Base-by-base conservation (phyloP, 148 eudicot species). In the Vaccinium darrowii region DNA sequence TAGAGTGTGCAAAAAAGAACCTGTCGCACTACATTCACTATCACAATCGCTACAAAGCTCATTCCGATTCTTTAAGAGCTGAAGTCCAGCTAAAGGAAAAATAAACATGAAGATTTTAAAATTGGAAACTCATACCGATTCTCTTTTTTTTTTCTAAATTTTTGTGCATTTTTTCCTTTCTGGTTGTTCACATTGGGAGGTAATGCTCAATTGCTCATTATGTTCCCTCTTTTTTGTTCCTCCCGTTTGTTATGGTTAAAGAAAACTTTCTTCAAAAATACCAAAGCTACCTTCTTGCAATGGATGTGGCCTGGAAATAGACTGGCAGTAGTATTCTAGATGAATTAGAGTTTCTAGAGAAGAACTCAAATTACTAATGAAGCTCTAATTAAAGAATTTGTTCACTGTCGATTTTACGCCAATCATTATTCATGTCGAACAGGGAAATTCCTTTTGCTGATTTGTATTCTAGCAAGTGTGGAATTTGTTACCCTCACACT, bases 11-110 rank as follows among this genome's bases (percentile, higher is more conserved):
- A 72, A 90, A 88, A 84, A 74, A 57, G 79, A 88, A 93, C 0
- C 90, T 90, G 78, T 86, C 58, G 78, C 91, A 95, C 58, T 94
- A 94, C 85, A 87, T 87, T 69, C 95, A 91, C 87, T 94, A 93
- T 83, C 86, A 94, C 81, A 87, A 84, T 56, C 93, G 92, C 53
- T 90, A 78, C 84, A 89, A 90, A 87, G 93, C 94, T 72, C 98
- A 94, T 76, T 88, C 82, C 23, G 98, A 94, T 69, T 94, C 98
- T 19, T 89, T 88, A 43, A 88, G 86, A 87, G 88, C 86, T 39
- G 94, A 93, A 90, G 86, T 87, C 60, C 85, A 84, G 62, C 86
- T 92, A 52, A 87, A 86, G 86, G 87, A 87, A 83, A 90, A 81
- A 7, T 52, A 33, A 85, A 82, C 56, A 60, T 83, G 67, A 91